Percentiles rank a stretch among this genome's conserved stretches.
Conservation (phyloP, 139 green algal genomes). For the Micromonas commoda region DNA sequence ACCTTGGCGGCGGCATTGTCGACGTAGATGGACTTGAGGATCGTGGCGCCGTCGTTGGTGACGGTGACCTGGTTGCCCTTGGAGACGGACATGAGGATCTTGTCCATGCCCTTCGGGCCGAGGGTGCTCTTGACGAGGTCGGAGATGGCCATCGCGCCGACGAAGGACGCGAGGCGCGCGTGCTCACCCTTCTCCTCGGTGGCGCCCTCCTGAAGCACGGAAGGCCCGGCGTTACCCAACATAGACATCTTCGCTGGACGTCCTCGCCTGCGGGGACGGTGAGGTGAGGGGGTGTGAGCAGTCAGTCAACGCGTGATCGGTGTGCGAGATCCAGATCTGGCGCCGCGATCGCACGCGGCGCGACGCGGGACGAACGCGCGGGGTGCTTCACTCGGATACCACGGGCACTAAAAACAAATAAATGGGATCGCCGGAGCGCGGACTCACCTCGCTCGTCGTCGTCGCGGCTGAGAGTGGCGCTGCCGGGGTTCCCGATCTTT, state of each 20-base stretch:
- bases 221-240: neutral
- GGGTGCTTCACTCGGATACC: too few species aligned
- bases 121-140: conserved; percentile 97
- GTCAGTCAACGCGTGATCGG: too few species aligned
- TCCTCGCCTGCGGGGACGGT: neutral
- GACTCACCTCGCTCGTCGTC: too few species aligned
- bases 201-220: conserved; percentile 60
- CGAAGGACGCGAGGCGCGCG: conserved; percentile 84
- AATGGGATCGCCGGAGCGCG: too few species aligned
- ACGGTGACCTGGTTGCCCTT: conserved; percentile 78
- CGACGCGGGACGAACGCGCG: too few species aligned
- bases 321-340: too few species aligned
- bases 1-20: conserved; percentile 96
- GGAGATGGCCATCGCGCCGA: conserved; percentile 93
- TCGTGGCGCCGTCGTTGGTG: conserved; percentile 98
- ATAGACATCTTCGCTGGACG: neutral
- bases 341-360: too few species aligned
- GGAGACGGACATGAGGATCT: conserved; percentile 91
- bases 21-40: conserved; percentile 92
- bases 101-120: conserved; percentile 92
- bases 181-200: conserved; percentile 90
- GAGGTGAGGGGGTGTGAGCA: too few species aligned
- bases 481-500: too few species aligned
- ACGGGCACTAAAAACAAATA: too few species aligned
- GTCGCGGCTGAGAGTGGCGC: too few species aligned